Base-by-base conservation (phyloP, 768 basidiomycete genomes). In the Hysterangium stoloniferum region DNA sequence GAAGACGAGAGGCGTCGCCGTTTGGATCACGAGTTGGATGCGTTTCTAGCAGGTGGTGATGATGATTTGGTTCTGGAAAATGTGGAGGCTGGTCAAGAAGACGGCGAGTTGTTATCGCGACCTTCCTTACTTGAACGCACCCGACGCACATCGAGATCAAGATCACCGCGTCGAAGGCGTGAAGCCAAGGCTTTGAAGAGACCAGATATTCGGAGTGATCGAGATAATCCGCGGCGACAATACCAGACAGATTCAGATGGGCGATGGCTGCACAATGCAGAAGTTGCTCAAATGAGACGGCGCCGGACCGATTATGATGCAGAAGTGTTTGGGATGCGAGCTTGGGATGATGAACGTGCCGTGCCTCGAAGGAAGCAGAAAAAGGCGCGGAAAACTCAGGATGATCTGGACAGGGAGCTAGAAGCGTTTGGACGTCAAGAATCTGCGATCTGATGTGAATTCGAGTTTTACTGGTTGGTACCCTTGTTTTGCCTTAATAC, bases 331-430 rank as follows among this genome's bases (percentile, higher is more conserved):
- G 54, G 59, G 48, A 63, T 46, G 56, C 59, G 58, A 52, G 55
- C 57, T 60, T 56, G 55, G 59, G 65, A 57, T 59, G 68, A 62
- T 55, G 61, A 62, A 24, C 56, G 47, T 20, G 38, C 55, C 5
- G 28, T 46, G 17, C 31, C 42, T 20, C 42, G 52, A 49, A 27
- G 61, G 50, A 64, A 68, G 33, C 68, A 74, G 37, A 61, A 64
- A 53, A 69, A 73, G 9, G 68, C 72, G 20, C 72, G 63, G 52
- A 80, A 79, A 64, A 85, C 78, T 1, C 80, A 81, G 61, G 77
- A 84, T 65, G 86, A 91, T 57, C 69, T 92, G 32, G 88, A 92
- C 55, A 86, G 82, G 43, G 88, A 92, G 59, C 68, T 91, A 41
- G 88, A 91, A 28, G 82, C 83, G 13, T 90, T 90, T n/a, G n/a